Conservation (phyloP, 2,329 filamentous ascomycete species). For the Botrytis byssoidea region DNA sequence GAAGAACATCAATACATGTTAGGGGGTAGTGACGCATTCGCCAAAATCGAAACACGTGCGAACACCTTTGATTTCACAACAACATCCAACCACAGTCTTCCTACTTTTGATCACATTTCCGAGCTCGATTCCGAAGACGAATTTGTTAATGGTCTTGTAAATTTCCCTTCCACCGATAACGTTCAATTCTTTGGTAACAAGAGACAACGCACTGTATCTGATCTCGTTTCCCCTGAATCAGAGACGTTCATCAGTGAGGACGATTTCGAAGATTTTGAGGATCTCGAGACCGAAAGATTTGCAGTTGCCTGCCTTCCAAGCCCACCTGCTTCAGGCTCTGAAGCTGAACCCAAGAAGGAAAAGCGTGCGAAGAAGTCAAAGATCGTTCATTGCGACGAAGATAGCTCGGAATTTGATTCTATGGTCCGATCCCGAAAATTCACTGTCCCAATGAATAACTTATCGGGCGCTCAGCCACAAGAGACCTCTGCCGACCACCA, state of each 20-base stretch:
- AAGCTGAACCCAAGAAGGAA: constrained; percentile 49
- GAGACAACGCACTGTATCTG: constrained; percentile 68
- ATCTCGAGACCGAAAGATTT: constrained; percentile 64
- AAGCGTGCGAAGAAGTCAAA: constrained; percentile 60
- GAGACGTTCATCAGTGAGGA: constrained; percentile 75
- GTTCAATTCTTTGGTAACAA: constrained; percentile 61
- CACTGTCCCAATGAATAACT: constrained; percentile 39
- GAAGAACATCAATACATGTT: constrained; percentile 55
- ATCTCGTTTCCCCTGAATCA: constrained; percentile 66
- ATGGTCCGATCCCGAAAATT: constrained; percentile 40
- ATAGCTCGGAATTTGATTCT: constrained; percentile 40
- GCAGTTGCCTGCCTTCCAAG: constrained; percentile 61
- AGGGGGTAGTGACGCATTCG: constrained; percentile 39
- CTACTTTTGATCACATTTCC: constrained; percentile 79
- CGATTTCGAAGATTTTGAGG: constrained; percentile 74
- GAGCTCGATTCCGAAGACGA: constrained; percentile 91
- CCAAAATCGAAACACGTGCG: constrained; percentile 45
- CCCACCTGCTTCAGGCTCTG: constrained; percentile 55
- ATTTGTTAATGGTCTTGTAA: constrained; percentile 71
- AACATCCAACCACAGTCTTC: constrained; percentile 57
- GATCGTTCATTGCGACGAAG: constrained; percentile 43
- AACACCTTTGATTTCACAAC: constrained; percentile 48
- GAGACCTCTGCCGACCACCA: constrained; percentile 34
- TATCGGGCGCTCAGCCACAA: constrained; percentile 34
- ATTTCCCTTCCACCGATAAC: constrained; percentile 61